Evolutionary conservation across 1,139 yeast species (phyloP), one percentile per base, ranked within the genome.

Genomic region (Magnusiomyces tetraspermus): DNA sequence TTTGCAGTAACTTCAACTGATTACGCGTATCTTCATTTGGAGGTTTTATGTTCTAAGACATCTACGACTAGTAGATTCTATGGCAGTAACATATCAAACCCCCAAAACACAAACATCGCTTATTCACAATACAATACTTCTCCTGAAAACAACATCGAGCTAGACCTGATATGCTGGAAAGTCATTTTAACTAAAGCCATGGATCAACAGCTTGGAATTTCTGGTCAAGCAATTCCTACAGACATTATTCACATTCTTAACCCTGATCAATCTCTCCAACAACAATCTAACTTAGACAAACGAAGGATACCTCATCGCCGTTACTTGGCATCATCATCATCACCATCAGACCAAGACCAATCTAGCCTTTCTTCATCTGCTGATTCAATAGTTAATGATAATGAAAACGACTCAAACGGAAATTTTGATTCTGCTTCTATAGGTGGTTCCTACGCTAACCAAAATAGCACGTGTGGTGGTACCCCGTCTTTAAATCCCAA

Each of bases 111-210:
- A 10, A 22, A 40, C 44, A 13, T 24, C 5, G 17, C 26, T 26
- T 21, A 26, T 26, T 5, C 17, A 22, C 31, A 44, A 41, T 23
- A 42, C 30, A 36, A 21, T 43, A 26, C 44, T 42, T 24, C 21
- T 51, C 46, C 13, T 5, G 28, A 17, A 36, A 19, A 50, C 36
- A 22, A 40, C 31, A 50, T 51, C 17, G 57, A 48, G 22, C 52
- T 70, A 11, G 80, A 76, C 55, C 53, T 61, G 21, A 61, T 74
- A 31, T 68, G 77, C 2, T 76, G 79, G 79, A 69, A 70, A 56
- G 58, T 73, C 23, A 53, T 69, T 26, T 63, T 76, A 15, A 55
- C 58, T 21, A 57, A 65, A 2, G 68, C 74, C 28, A 57, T 76
- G 53, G 59, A 62, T 41, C 65, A 66, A 49, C 63, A 69, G 48